phyloP scores from a whole-genome alignment of 192 early-diverging fungal species.

The Coemansia sp. region DNA sequence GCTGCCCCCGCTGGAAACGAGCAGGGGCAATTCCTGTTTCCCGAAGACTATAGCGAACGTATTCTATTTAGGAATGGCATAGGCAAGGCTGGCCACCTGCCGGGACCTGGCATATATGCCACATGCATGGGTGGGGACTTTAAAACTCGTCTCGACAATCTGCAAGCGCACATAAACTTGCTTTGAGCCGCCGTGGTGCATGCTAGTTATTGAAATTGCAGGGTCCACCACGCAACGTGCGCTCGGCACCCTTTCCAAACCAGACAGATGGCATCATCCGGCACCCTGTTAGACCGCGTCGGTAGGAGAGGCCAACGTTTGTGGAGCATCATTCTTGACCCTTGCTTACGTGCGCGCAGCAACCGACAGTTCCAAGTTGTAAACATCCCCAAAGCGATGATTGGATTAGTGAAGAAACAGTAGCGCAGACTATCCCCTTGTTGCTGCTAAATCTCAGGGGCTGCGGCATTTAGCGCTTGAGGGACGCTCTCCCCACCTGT shows the following conservation, averaged over 20 bases:
- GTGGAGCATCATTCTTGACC: slow-evolving; percentile 7
- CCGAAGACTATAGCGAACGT: no score
- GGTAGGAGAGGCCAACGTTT: background rate
- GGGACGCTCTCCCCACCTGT: background rate
- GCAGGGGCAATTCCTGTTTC: no score
- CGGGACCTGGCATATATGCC: no score
- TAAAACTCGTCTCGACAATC: no score
- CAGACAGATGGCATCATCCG: background rate
- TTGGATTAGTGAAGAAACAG: slow-evolving; percentile 5
- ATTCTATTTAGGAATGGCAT: no score
- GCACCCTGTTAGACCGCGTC: background rate
- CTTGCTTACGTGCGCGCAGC: background rate
- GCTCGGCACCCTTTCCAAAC: background rate
- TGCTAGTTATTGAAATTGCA: background rate
- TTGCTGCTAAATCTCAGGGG: background rate
- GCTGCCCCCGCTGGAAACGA: no score
- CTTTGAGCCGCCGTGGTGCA: no score
- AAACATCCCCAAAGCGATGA: slow-evolving; percentile 8
- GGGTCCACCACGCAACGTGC: background rate
- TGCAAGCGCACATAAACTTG: no score
- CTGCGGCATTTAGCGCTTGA: background rate
- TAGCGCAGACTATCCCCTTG: slow-evolving; percentile 1
- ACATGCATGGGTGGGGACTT: no score
- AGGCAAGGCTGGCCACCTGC: no score
- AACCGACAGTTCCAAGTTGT: background rate